Conservation (phyloP, 345 rosid species). For the Durio zibethinus region DNA sequence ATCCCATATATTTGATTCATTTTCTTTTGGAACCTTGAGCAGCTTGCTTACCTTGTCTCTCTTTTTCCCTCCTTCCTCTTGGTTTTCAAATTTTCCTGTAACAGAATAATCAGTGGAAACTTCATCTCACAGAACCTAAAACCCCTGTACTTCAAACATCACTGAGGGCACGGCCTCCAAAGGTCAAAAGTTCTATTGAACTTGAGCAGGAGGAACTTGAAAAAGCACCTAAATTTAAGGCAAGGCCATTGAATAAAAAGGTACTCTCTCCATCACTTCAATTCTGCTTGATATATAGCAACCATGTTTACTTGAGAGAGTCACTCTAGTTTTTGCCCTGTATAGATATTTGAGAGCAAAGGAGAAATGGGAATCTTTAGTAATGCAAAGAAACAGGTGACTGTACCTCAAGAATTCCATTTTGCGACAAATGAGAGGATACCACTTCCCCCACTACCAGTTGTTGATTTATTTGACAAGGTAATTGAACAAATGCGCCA, state of each 20-base stretch:
- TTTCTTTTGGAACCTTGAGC: neutral
- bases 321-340: neutral
- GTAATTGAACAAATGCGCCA: constrained; percentile 24
- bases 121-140: constrained; percentile 71
- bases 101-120: constrained; percentile 59
- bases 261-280: constrained; percentile 30
- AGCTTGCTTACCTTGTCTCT: neutral
- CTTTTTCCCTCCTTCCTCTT: neutral
- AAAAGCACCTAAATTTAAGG: constrained; percentile 89
- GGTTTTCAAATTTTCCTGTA: neutral
- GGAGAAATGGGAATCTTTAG: constrained; percentile 85
- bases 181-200: constrained; percentile 70
- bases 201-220: constrained; percentile 85
- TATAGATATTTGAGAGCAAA: constrained; percentile 92
- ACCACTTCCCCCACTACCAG: constrained; percentile 44
- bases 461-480: constrained; percentile 81
- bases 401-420: constrained; percentile 87
- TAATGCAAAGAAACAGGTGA: constrained; percentile 67
- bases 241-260: constrained; percentile 92
- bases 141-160: constrained; percentile 77
- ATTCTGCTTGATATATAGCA: neutral
- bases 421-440: constrained; percentile 84
- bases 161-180: constrained; percentile 80
- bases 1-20: neutral
- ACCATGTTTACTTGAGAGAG: neutral